Evolutionary conservation across 2,329 filamentous ascomycete genomes (phyloP), one percentile per base, ranked within the genome.

Genomic region (Eurotiales sp.): DNA sequence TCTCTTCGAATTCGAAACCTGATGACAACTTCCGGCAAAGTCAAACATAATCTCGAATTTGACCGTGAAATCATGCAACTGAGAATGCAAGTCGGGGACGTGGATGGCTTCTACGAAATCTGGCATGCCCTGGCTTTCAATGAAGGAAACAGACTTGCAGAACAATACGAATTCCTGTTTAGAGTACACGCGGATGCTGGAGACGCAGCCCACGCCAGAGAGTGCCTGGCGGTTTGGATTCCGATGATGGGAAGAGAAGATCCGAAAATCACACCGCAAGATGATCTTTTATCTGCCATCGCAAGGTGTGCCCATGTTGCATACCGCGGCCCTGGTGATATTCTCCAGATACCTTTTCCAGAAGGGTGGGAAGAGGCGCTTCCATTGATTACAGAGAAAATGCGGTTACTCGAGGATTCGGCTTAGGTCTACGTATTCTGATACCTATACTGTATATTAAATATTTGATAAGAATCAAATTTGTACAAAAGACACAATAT

Each of bases 181-280:
- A 57, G 64, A 12, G 61, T 72, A 23, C 72, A 83, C 48, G 75
- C 77, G 1, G 61, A 69, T 4, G 74, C 75, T 0, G 59, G 65
- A 0, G 69, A 79, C 56, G 66, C 73, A 51, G 51, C 59, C 52
- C 43, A 64, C 70, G 55, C 83, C 73, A 63, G 73, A 66, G 48
- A 72, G 73, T 53, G 76, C 71, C 19, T 67, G 81, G 55, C 76
- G 74, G 75, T 71, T 55, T 79, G 78, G 61, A 73, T 81, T n/a
- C 73, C 76, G 2, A 81, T 85, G 61, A 84, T 88, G 80, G 55
- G 72, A 15, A 64, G 68, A 42, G 84, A 88, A 61, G 55, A 72
- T 0, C 77, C 78, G 1, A 68, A 71, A 0, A 72, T 88, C 14
- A 47, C 56, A 21, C 67, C 78, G 0, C 55, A 70, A 8, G 75